Conservation (phyloP, 768 basidiomycete species). For the Lactarius pseudohatsudake region DNA sequence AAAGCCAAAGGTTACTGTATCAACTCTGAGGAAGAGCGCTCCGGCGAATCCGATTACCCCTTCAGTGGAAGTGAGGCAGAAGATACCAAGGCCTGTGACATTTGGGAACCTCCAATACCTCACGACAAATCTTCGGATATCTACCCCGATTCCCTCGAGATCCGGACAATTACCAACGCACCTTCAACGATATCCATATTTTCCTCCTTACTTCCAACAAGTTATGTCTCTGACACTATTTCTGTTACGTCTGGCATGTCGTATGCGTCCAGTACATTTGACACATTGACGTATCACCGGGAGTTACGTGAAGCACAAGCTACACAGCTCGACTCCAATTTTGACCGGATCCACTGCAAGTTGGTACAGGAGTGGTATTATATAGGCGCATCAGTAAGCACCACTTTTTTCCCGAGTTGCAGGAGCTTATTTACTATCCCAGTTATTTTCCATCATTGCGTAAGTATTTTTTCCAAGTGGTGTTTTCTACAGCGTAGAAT, state of each 20-base stretch:
- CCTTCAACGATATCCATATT: slow-evolving; percentile 18
- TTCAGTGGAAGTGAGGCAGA: slow-evolving; percentile 33
- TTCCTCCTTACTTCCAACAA: slow-evolving; percentile 22
- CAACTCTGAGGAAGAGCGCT: slow-evolving; percentile 21
- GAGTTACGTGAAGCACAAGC: slow-evolving; percentile 49
- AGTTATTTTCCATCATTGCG: slow-evolving; percentile 65
- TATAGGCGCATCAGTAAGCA: slow-evolving; percentile 56
- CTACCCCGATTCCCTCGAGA: slow-evolving; percentile 26
- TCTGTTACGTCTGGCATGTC: slow-evolving; percentile 35
- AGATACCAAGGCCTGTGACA: slow-evolving; percentile 22
- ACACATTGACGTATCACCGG: slow-evolving; percentile 56
- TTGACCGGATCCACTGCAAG: slow-evolving; percentile 48
- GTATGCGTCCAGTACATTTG: slow-evolving; percentile 42
- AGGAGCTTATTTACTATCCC: not conserved
- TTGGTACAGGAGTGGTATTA: slow-evolving; percentile 65
- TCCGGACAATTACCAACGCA: not conserved
- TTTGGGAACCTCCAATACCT: slow-evolving; percentile 13
- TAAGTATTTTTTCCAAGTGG: slow-evolving; percentile 33
- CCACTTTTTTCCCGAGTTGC: not conserved
- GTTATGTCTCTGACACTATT: slow-evolving; percentile 38
- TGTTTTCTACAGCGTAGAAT: slow-evolving; percentile 1
- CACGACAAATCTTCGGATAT: slow-evolving; percentile 13
- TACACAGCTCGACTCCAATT: slow-evolving; percentile 43
- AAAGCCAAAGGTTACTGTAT: slow-evolving; percentile 18
- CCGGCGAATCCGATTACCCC: slow-evolving; percentile 44